phyloP scores from a whole-genome alignment of 345 rosid genomes.

The Carallia brachiata region DNA sequence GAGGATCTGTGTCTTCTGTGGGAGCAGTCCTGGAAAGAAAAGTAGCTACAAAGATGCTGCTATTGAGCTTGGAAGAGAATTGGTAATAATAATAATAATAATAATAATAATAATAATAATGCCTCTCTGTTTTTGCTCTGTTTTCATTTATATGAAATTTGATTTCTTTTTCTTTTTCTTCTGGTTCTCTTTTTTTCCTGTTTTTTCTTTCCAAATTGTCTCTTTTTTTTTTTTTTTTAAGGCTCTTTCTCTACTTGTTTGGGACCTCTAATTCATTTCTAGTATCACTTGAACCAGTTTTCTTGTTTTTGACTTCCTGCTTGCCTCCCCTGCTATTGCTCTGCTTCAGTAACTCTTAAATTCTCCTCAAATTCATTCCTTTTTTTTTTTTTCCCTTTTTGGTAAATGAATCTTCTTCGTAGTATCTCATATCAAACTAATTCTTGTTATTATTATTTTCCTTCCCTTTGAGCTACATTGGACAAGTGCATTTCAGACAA shows the following conservation, averaged over 20 bases:
- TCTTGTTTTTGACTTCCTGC: background rate
- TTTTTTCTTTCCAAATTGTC: background rate
- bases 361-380: background rate
- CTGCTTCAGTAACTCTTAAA: conserved; percentile 2
- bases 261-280: background rate
- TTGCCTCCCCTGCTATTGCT: conserved; percentile 1
- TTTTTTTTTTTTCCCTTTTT: background rate
- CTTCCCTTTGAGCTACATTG: no score
- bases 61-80: conserved; percentile 30
- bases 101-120: no score
- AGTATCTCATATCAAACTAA: no score
- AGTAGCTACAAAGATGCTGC: conserved; percentile 35
- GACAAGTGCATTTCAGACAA: no score
- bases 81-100: conserved; percentile 11
- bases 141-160: background rate
- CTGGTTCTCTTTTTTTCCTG: background rate
- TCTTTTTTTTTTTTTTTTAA: background rate
- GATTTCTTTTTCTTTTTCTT: background rate
- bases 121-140: background rate
- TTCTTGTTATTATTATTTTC: no score
- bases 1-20: conserved; percentile 33
- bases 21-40: conserved; percentile 35
- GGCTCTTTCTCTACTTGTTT: no score
- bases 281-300: background rate
- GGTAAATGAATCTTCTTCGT: background rate